These are phyloP conservation scores for Paraurostyla sp. DNA, from an alignment of 73 alveolate genomes.

Conservation along the genomic window DNA sequence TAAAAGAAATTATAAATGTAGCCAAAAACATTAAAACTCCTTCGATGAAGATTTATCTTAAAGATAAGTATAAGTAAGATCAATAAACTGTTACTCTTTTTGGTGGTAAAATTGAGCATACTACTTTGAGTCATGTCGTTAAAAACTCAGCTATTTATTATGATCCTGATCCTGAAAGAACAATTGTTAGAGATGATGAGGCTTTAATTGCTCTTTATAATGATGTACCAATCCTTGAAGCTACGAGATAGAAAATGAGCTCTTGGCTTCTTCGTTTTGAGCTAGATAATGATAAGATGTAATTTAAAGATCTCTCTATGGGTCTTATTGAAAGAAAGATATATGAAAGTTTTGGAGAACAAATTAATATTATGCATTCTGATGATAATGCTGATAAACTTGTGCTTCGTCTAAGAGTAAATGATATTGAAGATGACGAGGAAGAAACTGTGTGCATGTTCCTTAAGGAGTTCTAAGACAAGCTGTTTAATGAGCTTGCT, in stretches of 20 bases:
- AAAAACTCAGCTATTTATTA: slow-evolving; percentile 90
- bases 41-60: slow-evolving; percentile 89
- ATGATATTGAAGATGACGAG: slow-evolving; percentile 72
- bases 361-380: slow-evolving; percentile 83
- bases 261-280: slow-evolving; percentile 96
- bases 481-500: slow-evolving; percentile 89
- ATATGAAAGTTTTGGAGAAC: slow-evolving; percentile 70
- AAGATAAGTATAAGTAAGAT: slow-evolving; percentile 78
- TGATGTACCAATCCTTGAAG: slow-evolving; percentile 79
- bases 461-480: slow-evolving; percentile 79
- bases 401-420: slow-evolving; percentile 85
- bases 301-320: slow-evolving; percentile 83
- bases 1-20: slow-evolving; percentile 97
- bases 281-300: slow-evolving; percentile 79
- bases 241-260: neutral
- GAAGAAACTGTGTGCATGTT: slow-evolving; percentile 66
- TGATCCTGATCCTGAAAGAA: slow-evolving; percentile 96
- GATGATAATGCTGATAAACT: slow-evolving; percentile 88
- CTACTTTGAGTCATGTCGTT: slow-evolving; percentile 93
- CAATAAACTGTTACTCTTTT: slow-evolving; percentile 78
- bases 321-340: slow-evolving; percentile 82
- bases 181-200: slow-evolving; percentile 91
- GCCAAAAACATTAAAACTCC: slow-evolving; percentile 98
- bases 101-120: slow-evolving; percentile 89
- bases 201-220: slow-evolving; percentile 82